Evolutionary conservation across 805 yeast species (phyloP), one percentile per base, ranked within the genome.

Genomic region (Sugiyamaella boreocaroliniensis): DNA sequence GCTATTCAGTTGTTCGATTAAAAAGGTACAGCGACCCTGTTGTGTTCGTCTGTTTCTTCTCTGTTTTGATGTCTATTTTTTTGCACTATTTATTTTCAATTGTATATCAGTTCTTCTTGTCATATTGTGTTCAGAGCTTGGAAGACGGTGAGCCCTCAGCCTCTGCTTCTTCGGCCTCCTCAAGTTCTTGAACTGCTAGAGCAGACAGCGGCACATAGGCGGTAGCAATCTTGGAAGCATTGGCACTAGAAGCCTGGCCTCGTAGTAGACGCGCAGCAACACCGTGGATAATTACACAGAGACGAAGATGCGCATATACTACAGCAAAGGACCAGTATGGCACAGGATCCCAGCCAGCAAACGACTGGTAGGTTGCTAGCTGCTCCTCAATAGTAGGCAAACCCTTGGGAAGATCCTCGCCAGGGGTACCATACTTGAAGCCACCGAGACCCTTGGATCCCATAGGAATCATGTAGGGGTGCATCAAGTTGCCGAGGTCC

Each of bases 221-320:
- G 2, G 56, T 50, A 2, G 74, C 79, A 18, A 71, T 66, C 1
- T 64, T 64, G 6, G 66, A 65, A 2, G 85, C 85, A 51, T 72
- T 68, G 0, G 79, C 79, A 43, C 80, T 74, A 26, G 79, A 75
- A 1, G 84, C 83, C 40, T 73, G 75, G 10, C 84, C 84, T 48
- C 71, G 66, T 10, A 71, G 68, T 1, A 72, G 68, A 49, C 85
- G 69, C 68, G 81, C 80, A 4, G 80, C 81, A 48, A 81, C 79
- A 2, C 86, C 86, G 57, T 81, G 86, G 15, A 76, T 70, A 51
- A 81, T 81, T 15, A 81, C 84, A 53, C 77, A 71, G 16, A 80
- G 69, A 19, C 86, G 67, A 40, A 78, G 71, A 41, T 80, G 66
- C 0, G 83, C 83, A 65, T 80, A 81, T 1, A 79, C 81, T 12